Evolutionary conservation across 305 asterid genomes (phyloP), one percentile per base, ranked within the genome.

Genomic region (Ilex paraguariensis): DNA sequence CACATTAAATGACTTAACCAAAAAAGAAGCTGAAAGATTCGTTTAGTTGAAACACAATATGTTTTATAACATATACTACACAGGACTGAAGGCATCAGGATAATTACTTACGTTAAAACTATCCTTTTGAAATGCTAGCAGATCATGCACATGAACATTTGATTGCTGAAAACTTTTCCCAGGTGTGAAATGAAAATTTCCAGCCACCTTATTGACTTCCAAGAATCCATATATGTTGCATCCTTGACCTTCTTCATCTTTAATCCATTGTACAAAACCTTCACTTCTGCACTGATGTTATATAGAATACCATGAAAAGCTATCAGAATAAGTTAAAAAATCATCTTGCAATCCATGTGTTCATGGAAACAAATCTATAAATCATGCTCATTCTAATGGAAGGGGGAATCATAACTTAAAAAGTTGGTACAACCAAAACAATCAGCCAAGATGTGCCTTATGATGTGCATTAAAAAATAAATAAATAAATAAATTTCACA

Each of bases 81-180:
- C 7, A 4, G 42, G 8, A 36, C 42, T 36, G 8, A 36, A 36
- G 42, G 42, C 28, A 57, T 61, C 54, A 11, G 59, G 60, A 69
- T 7, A 54, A n/a, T 31, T 64, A 62, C 94, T 87, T 78, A 93
- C 97, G 74, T 93, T 93, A 74, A 82, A 93, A 75, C 98, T 93
- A 67, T 90, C 97, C 84, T 87, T 90, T 69, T 93, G 98, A 77
- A 93, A 87, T 54, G 92, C 83, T 57, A 79, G 84, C 69, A 93
- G 79, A 75, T 93, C 98, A 69, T 89, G 96, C 69, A 92, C 91
- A 73, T 87, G 96, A 61, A 80, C 81, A 65, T 84, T 86, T 63
- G 92, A 81, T 83, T 93, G 98, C 75, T 86, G 94, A 73, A 93
- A 90, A 80, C 98, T 87, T 87, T 93, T 93, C 74, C 98, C 98